Conservation (phyloP, 2,329 filamentous ascomycete species). For the Pseudofabraea citricarpa region DNA sequence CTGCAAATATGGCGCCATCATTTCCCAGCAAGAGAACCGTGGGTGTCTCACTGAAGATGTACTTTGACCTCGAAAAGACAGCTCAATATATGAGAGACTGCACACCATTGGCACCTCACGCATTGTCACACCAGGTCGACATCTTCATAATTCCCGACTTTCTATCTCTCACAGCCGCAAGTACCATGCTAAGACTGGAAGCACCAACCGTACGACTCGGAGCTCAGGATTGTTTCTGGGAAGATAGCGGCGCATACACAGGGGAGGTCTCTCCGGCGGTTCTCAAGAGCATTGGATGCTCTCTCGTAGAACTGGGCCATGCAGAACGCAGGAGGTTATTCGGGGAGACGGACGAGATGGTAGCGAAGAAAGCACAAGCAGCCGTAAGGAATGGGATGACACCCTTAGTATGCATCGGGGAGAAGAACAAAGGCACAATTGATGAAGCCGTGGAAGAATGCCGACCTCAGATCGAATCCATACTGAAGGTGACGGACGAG, state of each 20-base stretch:
- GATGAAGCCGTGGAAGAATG: conserved; percentile 62
- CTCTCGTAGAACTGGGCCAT: conserved; percentile 74
- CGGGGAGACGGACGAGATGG: conserved; percentile 65
- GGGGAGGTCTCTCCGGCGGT: conserved; percentile 70
- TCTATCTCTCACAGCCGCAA: conserved; percentile 55
- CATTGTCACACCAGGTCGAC: conserved; percentile 49
- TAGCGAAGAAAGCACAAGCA: conserved; percentile 65
- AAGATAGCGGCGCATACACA: conserved; percentile 68
- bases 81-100: conserved; percentile 49
- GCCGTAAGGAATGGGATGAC: conserved; percentile 65
- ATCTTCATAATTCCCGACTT: conserved; percentile 79
- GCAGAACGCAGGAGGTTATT: conserved; percentile 72
- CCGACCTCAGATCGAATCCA: conserved; percentile 56
- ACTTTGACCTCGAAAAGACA: conserved; percentile 66
- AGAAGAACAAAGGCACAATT: conserved; percentile 49
- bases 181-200: conserved; percentile 40
- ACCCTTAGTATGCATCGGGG: conserved; percentile 77
- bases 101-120: conserved; percentile 36
- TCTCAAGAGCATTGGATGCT: conserved; percentile 62
- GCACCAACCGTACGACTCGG: conserved; percentile 55
- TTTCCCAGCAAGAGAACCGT: conserved; percentile 55
- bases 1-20: conserved; percentile 16
- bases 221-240: conserved; percentile 71
- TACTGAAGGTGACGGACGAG: conserved; percentile 54
- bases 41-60: conserved; percentile 75